Evolutionary conservation across 257 asterid genomes (phyloP), one percentile per base, ranked within the genome.

Genomic region (Plantago elongata): DNA sequence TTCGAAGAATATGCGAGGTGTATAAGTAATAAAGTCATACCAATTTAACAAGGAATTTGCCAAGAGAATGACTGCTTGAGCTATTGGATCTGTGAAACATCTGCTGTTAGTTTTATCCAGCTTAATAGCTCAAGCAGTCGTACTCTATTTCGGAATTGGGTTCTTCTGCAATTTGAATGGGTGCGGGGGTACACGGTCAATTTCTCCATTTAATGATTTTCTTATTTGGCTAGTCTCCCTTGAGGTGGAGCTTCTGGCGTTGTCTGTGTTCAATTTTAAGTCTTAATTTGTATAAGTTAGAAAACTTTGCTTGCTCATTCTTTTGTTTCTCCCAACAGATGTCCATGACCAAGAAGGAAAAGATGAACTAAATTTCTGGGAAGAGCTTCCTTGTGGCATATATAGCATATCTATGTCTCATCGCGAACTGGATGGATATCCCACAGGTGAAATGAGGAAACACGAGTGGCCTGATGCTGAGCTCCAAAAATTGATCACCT

Each of bases 341-440:
- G 38, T 47, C 56, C 73, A 62, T 54, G 79, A 80, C 56, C 87
- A 64, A 63, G 67, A 74, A 9, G 88, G 62, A 50, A 79, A 47
- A 54, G 69, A 62, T 65, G 81, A 73, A 58, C 59, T 55, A 62
- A 75, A 75, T 77, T 89, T 81, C 76, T 92, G 99, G 99, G 94
- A 84, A 78, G 99, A 92, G 77, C 88, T 92, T 61, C 72, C 91
- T n/a, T 92, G 99, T 77, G 97, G 97, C 45, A 79, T 92, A 54
- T 86, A 89, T 74, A 84, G 99, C 68, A 71, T 87, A 65, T 65
- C 90, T 40, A 40, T 83, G 60, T 74, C 72, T 54, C 67, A 78
- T 70, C 61, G 22, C 57, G 54, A 67, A 66, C 54, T 40, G 61
- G 77, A 71, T 34, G 81, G 78, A 37, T 44, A 61, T 60, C 50